Evolutionary conservation across 2,329 filamentous ascomycete genomes (phyloP).

Genomic region (Fonsecaea pugnacius): DNA sequence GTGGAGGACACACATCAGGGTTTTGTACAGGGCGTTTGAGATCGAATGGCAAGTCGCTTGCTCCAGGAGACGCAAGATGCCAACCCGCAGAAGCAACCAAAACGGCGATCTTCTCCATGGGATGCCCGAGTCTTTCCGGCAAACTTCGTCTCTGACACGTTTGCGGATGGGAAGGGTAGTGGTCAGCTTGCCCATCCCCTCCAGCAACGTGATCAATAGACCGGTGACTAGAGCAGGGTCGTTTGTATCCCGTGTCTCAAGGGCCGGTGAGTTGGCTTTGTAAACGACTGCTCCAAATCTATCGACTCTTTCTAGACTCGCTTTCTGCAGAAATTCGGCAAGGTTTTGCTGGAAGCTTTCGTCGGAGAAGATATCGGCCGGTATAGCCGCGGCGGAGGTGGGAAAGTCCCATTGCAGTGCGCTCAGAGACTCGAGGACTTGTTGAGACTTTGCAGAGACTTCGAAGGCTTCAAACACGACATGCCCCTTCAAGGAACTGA

Average conservation of each 20-base stretch:
- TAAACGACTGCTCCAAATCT: slow-evolving; percentile 56
- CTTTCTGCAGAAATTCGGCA: slow-evolving; percentile 60
- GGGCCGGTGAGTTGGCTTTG: slow-evolving; percentile 57
- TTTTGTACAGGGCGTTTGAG: slow-evolving; percentile 62
- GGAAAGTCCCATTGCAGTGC: slow-evolving; percentile 66
- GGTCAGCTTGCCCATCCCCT: slow-evolving; percentile 54
- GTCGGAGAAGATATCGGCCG: slow-evolving; percentile 46
- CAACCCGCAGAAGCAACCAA: slow-evolving; percentile 67
- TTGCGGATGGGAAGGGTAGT: slow-evolving; percentile 56
- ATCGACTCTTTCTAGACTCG: slow-evolving; percentile 59
- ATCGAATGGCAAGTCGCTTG: slow-evolving; percentile 45
- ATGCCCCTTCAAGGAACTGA: slow-evolving; percentile 34
- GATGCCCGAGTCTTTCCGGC: slow-evolving; percentile 50
- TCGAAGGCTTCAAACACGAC: slow-evolving; percentile 66
- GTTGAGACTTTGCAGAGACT: slow-evolving; percentile 58
- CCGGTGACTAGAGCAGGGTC: slow-evolving; percentile 63
- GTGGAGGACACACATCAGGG: slow-evolving; percentile 58
- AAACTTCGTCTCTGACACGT: slow-evolving; percentile 66
- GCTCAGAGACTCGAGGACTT: slow-evolving; percentile 55
- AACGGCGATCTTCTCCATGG: slow-evolving; percentile 68
- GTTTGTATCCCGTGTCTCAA: slow-evolving; percentile 63
- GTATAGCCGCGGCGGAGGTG: slow-evolving; percentile 55
- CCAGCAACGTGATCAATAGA: slow-evolving; percentile 64
- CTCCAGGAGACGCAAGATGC: slow-evolving; percentile 58
- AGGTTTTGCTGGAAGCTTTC: slow-evolving; percentile 55